phyloP scores from a whole-genome alignment of 2,329 filamentous ascomycete species.

The Alternaria burnsii region DNA sequence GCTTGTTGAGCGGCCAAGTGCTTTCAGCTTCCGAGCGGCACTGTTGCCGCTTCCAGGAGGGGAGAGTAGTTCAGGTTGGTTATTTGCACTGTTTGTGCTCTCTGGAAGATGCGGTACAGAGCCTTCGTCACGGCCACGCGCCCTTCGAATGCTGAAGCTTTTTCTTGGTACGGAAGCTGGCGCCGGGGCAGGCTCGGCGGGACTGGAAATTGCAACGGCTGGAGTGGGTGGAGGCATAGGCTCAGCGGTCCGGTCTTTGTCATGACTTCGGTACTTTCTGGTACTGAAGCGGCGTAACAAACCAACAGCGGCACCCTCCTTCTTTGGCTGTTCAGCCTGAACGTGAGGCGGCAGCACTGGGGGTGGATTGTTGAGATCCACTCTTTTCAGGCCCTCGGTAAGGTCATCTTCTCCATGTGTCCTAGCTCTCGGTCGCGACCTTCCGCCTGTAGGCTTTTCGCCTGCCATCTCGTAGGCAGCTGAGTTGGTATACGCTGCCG shows the following conservation, averaged over 20 bases:
- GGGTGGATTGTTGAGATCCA: constrained; percentile 63
- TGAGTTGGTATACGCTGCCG: constrained; percentile 88
- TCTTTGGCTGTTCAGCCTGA: constrained; percentile 68
- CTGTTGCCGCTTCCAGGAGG: constrained; percentile 69
- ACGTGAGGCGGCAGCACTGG: constrained; percentile 61
- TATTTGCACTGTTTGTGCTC: constrained; percentile 67
- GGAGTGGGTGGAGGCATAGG: constrained; percentile 74
- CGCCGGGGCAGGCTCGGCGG: constrained; percentile 68
- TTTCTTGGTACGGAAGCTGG: constrained; percentile 72
- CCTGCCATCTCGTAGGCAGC: constrained; percentile 87
- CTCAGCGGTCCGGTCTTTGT: constrained; percentile 58
- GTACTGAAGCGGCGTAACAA: constrained; percentile 92
- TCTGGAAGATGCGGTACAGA: constrained; percentile 59
- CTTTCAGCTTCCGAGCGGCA: constrained; percentile 68
- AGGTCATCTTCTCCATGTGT: constrained; percentile 96
- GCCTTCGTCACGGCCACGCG: constrained; percentile 63
- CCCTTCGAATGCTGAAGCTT: constrained; percentile 83
- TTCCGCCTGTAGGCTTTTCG: constrained; percentile 83
- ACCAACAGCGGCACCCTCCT: constrained; percentile 86
- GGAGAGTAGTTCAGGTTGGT: constrained; percentile 80
- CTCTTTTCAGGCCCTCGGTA: constrained; percentile 73
- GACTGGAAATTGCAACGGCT: constrained; percentile 81
- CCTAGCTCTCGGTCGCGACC: constrained; percentile 83
- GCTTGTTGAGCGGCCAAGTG: constrained; percentile 85
- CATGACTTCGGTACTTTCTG: constrained; percentile 72